phyloP scores from a whole-genome alignment of 2,329 filamentous ascomycete genomes.

The Kalaharituber pfeilii region DNA sequence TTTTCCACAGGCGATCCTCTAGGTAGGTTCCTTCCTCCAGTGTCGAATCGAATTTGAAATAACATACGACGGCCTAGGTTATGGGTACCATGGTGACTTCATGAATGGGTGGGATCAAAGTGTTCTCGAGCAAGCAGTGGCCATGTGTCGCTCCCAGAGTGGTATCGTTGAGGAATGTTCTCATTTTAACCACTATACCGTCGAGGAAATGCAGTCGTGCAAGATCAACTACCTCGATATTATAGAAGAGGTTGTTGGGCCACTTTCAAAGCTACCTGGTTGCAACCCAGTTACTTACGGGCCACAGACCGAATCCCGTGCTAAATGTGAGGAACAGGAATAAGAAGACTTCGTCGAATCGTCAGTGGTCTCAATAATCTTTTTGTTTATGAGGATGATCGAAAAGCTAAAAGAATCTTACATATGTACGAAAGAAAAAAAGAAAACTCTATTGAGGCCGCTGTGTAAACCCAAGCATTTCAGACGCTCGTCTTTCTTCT shows the following conservation, averaged over 20 bases:
- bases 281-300: slow-evolving; percentile 13
- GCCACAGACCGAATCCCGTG: slow-evolving; percentile 3
- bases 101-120: slow-evolving; percentile 33
- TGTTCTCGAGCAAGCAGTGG: slow-evolving; percentile 28
- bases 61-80: too few relatives aligned
- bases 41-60: too few relatives aligned
- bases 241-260: slow-evolving; percentile 15
- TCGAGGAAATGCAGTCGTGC: slow-evolving; percentile 11
- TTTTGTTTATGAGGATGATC: too few relatives aligned
- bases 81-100: slow-evolving; percentile 39
- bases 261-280: slow-evolving; percentile 12
- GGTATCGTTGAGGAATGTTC: slow-evolving; percentile 12
- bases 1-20: slow-evolving; percentile 61
- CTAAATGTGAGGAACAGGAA: too few relatives aligned
- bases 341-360: too few relatives aligned
- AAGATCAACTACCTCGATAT: slow-evolving; percentile 6
- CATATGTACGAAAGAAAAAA: too few relatives aligned
- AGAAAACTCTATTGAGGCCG: too few relatives aligned
- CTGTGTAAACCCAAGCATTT: too few relatives aligned
- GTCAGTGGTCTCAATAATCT: too few relatives aligned
- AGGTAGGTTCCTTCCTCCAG: too few relatives aligned
- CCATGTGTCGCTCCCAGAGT: slow-evolving; percentile 13
- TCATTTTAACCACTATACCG: slow-evolving; percentile 10
- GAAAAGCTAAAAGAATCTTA: too few relatives aligned
- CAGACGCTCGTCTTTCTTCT: too few relatives aligned